Evolutionary conservation across 1,284 basidiomycete species (phyloP).

Genomic region (Gymnopus androsaceus): DNA sequence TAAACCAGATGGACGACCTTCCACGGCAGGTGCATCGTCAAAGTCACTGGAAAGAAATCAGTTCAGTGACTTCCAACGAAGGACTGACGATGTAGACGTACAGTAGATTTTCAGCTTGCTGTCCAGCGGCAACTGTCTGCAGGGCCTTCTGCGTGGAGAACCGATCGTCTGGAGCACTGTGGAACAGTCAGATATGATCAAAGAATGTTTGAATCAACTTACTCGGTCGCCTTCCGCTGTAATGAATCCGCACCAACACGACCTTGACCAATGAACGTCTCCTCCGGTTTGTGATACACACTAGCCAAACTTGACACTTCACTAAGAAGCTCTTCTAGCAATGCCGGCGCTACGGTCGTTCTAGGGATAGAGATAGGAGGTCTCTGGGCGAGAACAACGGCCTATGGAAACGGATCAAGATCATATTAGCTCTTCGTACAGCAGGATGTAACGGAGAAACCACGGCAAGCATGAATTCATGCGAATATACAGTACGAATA

Average conservation of each 20-base stretch:
- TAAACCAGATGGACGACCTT: constrained; percentile 68
- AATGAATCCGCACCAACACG: constrained; percentile 85
- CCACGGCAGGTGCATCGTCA: constrained; percentile 68
- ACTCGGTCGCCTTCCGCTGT: constrained; percentile 75
- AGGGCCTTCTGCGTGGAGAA: constrained; percentile 80
- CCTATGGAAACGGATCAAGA: constrained; percentile 42
- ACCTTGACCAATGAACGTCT: constrained; percentile 87
- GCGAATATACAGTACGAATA: not conserved
- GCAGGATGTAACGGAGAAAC: not conserved
- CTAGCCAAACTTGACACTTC: constrained; percentile 88
- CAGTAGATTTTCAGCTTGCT: constrained; percentile 93
- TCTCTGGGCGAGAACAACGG: constrained; percentile 87
- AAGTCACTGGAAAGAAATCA: constrained; percentile 58
- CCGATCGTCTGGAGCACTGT: constrained; percentile 61
- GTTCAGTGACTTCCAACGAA: constrained; percentile 4
- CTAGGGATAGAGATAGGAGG: constrained; percentile 93
- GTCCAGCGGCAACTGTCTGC: constrained; percentile 86
- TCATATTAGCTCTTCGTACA: not conserved
- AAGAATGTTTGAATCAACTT: constrained; percentile 38
- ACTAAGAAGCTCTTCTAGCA: constrained; percentile 91
- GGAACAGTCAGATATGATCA: constrained; percentile 8
- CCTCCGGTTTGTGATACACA: constrained; percentile 95
- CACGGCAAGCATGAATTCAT: not conserved
- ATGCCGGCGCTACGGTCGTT: constrained; percentile 85
- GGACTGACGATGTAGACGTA: constrained; percentile 25